Percentiles rank a stretch among this genome's conserved stretches.
Evolutionary conservation across 345 rosid genomes (phyloP).

Genomic region (Melaleuca quinquenervia): DNA sequence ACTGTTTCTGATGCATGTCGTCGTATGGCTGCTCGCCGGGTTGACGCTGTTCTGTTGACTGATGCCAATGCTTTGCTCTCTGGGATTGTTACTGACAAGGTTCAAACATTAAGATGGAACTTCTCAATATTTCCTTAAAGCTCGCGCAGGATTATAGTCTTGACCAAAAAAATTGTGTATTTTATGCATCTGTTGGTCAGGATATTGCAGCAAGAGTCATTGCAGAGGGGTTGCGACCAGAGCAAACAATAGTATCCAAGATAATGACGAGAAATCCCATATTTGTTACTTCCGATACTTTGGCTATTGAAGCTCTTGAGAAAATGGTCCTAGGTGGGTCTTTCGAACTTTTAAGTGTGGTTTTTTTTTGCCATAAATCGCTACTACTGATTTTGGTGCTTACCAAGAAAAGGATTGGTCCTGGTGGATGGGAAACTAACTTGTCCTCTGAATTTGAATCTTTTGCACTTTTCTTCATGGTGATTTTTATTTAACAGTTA

Average conservation of each 20-base stretch:
- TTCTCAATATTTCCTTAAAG: background rate
- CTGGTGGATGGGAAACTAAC: background rate
- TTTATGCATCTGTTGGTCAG: conserved; percentile 9
- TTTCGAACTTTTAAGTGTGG: background rate
- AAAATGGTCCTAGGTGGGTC: conserved; percentile 88
- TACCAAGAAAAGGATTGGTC: background rate
- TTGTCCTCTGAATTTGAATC: background rate
- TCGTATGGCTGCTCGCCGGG: conserved; percentile 92
- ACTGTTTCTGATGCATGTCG: conserved; percentile 83
- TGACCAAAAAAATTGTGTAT: background rate
- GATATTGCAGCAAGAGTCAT: conserved; percentile 80
- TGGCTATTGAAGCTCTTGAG: conserved; percentile 94
- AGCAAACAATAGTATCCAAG: conserved; percentile 80
- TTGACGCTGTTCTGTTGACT: conserved; percentile 80
- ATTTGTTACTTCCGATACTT: conserved; percentile 73
- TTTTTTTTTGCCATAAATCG: background rate
- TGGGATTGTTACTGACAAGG: conserved; percentile 91
- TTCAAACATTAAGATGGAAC: background rate
- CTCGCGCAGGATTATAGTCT: background rate
- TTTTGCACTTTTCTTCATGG: background rate
- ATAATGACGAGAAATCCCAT: conserved; percentile 91
- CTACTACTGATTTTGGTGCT: background rate
- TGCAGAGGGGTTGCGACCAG: conserved; percentile 89
- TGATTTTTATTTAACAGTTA: background rate
- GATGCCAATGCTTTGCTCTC: conserved; percentile 88